Conservation (phyloP, 2,329 filamentous ascomycete species). For the Neospermospora avenae region DNA sequence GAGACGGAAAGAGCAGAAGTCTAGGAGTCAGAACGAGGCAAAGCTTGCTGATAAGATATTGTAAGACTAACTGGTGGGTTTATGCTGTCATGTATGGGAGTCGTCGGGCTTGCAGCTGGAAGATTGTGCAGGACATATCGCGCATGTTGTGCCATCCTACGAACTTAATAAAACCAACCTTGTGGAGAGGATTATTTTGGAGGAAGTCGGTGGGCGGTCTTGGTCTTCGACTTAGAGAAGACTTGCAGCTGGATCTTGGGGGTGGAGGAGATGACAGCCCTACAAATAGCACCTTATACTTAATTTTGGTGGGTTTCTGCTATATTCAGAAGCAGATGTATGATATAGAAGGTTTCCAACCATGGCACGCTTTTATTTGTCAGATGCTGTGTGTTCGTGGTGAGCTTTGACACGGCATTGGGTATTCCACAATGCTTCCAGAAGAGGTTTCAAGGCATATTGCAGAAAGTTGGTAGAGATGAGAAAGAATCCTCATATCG, state of each 20-base stretch:
- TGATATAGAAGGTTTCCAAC: neutral
- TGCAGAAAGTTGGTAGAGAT: neutral
- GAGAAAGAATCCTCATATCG: neutral
- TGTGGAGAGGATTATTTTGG: neutral
- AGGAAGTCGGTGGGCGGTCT: neutral
- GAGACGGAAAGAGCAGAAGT: conserved; percentile 11
- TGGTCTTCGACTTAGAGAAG: neutral
- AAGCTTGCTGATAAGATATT: conserved; percentile 27
- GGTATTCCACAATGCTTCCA: neutral
- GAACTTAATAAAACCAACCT: neutral
- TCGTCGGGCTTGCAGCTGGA: neutral
- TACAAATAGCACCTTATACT: neutral
- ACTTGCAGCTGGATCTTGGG: neutral
- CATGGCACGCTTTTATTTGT: neutral
- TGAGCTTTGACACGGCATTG: neutral
- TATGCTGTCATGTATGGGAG: conserved; percentile 7
- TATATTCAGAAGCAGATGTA: neutral
- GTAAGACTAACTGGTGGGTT: conserved; percentile 8
- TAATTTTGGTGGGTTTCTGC: neutral
- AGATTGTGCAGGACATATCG: neutral
- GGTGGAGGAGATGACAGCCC: neutral
- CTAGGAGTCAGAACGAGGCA: conserved; percentile 3
- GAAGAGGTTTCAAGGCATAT: neutral
- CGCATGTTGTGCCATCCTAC: neutral
- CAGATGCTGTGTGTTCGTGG: neutral